Conservation (phyloP, 495 filamentous ascomycete species). For the Aspergillus egyptiacus region DNA sequence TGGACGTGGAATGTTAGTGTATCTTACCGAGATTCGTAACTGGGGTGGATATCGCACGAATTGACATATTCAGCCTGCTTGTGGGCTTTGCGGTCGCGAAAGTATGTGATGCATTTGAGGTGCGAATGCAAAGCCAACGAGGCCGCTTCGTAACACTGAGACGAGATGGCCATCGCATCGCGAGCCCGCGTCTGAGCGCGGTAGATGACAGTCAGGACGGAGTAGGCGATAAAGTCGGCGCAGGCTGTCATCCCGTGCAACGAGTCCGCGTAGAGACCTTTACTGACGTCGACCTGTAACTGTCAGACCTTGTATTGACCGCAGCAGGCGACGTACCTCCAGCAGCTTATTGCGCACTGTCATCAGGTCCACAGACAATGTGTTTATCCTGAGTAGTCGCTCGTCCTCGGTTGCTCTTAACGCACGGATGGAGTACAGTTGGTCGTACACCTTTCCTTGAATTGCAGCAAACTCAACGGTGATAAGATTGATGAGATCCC, state of each 20-base stretch:
- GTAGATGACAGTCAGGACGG: conserved; percentile 24
- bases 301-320: neutral
- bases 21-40: neutral
- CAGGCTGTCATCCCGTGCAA: conserved; percentile 26
- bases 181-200: conserved; percentile 22
- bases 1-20: too few species aligned
- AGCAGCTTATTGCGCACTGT: conserved; percentile 19
- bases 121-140: conserved; percentile 21
- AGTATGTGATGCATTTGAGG: conserved; percentile 22
- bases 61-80: conserved; percentile 28
- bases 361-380: conserved; percentile 19
- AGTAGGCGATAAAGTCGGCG: conserved; percentile 27
- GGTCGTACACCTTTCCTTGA: conserved; percentile 23
- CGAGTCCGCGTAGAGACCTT: conserved; percentile 23
- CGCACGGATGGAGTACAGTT: conserved; percentile 19
- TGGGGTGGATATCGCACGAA: conserved; percentile 9
- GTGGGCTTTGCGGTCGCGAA: conserved; percentile 21
- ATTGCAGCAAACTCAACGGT: conserved; percentile 21
- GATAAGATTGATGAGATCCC: conserved; percentile 23
- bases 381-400: conserved; percentile 9
- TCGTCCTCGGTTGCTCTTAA: conserved; percentile 8
- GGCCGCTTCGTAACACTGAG: conserved; percentile 20
- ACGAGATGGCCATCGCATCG: conserved; percentile 21
- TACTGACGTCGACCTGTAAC: conserved; percentile 20
- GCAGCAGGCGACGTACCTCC: conserved; percentile 7